A percentile compares a stretch with the other conserved stretches of the same genome.
Conservation (phyloP, 805 yeast genomes). For the Saturnispora ahearnii region DNA sequence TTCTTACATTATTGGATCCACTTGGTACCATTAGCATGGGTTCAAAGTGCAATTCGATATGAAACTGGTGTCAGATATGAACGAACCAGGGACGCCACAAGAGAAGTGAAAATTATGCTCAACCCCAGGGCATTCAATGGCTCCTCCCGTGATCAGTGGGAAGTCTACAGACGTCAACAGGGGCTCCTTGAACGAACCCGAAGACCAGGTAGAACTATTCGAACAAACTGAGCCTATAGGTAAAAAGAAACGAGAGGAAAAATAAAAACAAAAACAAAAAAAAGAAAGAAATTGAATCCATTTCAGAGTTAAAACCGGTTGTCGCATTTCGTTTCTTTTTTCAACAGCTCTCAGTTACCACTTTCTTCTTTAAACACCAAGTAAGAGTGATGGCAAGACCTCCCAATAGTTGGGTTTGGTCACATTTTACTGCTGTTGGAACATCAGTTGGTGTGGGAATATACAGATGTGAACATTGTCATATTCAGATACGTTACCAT, state of each 20-base stretch:
- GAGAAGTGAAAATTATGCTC: slow-evolving; percentile 59
- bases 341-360: background rate
- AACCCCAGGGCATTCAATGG: slow-evolving; percentile 76
- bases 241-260: slow-evolving; percentile 9
- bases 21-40: slow-evolving; percentile 1
- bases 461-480: slow-evolving; percentile 22
- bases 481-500: slow-evolving; percentile 23
- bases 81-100: slow-evolving; percentile 11
- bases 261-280: background rate
- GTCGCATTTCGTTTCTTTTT: slow-evolving; percentile 8
- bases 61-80: slow-evolving; percentile 3
- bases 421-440: slow-evolving; percentile 23
- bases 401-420: slow-evolving; percentile 31
- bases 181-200: slow-evolving; percentile 81
- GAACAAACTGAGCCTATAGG: slow-evolving; percentile 14
- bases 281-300: background rate
- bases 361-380: background rate
- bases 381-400: slow-evolving; percentile 26
- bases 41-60: slow-evolving; percentile 5
- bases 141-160: slow-evolving; percentile 90
- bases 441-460: slow-evolving; percentile 1
- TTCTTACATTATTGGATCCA: slow-evolving; percentile 6
- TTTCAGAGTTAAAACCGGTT: slow-evolving; percentile 6
- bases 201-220: slow-evolving; percentile 28
- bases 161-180: slow-evolving; percentile 81